A percentile compares a stretch with the other conserved stretches of the same genome.
phyloP scores from a whole-genome alignment of 352 stramenopile genomes.

The Globisporangium spinosum region DNA sequence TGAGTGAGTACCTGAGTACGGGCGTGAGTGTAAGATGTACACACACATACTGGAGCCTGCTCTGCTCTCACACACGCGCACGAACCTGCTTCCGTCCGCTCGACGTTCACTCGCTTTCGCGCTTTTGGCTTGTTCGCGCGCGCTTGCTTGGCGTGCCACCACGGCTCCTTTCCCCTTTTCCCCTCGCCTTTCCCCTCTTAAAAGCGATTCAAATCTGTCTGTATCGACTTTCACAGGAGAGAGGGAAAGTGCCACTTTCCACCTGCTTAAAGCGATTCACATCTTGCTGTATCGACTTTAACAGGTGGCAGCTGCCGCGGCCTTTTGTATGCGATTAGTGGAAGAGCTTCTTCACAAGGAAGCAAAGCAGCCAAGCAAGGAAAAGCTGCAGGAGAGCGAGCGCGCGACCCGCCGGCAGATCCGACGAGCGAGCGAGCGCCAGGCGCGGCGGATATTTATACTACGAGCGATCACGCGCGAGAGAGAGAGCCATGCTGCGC shows the following conservation, averaged over 20 bases:
- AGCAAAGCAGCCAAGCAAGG: not conserved
- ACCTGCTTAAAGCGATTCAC: not conserved
- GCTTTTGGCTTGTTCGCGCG: slow-evolving; percentile 8
- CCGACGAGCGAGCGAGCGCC: not conserved
- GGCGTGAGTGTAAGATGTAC: not conserved
- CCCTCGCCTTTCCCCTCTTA: not conserved
- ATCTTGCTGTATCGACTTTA: not conserved
- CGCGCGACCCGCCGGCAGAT: not conserved
- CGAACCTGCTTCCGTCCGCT: slow-evolving; percentile 4
- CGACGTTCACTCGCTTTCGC: not conserved
- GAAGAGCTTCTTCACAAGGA: slow-evolving; percentile 1
- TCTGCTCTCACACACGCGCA: not conserved
- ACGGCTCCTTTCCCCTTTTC: not conserved
- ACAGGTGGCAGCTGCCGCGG: not conserved
- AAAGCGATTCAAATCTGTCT: not conserved
- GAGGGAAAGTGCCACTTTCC: not conserved
- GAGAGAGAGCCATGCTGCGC: slow-evolving; percentile 14
- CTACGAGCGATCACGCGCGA: not conserved
- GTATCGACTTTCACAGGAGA: not conserved
- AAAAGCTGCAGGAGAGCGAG: not conserved
- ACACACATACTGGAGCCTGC: not conserved
- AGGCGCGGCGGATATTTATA: slow-evolving; percentile 8
- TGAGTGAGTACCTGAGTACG: not conserved
- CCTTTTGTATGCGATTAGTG: slow-evolving; percentile 10
- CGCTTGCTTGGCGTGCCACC: not conserved